Conservation (phyloP, 805 yeast genomes). For the Kuraishia molischiana region DNA sequence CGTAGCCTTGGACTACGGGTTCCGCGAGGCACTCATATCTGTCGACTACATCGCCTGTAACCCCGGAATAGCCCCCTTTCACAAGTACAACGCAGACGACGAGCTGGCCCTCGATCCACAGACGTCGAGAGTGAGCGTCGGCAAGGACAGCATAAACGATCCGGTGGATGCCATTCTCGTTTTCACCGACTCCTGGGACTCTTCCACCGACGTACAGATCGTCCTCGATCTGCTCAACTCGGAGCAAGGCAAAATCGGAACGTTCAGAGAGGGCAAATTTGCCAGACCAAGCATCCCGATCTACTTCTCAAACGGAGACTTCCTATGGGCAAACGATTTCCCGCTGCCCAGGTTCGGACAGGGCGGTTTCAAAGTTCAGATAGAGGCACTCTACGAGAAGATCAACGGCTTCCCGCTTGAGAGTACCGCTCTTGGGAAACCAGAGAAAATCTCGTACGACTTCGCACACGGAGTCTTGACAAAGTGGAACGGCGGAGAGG, state of each 20-base stretch:
- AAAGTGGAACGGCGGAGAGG: conserved; percentile 29
- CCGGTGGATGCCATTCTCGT: conserved; percentile 67
- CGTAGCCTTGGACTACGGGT: conserved; percentile 74
- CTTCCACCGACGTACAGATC: conserved; percentile 78
- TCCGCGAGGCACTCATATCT: conserved; percentile 62
- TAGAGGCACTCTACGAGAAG: conserved; percentile 50
- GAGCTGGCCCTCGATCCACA: conserved; percentile 27
- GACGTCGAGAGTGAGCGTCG: conserved; percentile 14
- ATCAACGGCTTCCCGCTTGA: conserved; percentile 37
- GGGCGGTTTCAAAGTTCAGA: conserved; percentile 67
- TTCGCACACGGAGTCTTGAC: conserved; percentile 69
- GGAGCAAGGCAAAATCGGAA: conserved; percentile 53
- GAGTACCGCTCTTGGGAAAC: conserved; percentile 69
- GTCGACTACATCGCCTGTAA: conserved; percentile 56
- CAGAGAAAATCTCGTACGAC: conserved; percentile 68
- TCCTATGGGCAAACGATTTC: conserved; percentile 83
- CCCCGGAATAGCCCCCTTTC: conserved; percentile 61
- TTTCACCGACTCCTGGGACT: conserved; percentile 83
- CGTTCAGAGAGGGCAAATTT: conserved; percentile 26
- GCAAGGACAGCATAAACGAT: conserved; percentile 3
- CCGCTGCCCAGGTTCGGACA: conserved; percentile 77
- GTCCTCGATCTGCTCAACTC: conserved; percentile 63
- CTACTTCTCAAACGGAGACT: conserved; percentile 74
- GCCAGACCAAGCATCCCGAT: conserved; percentile 54
- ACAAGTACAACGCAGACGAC: conserved; percentile 34